Conservation (phyloP, 495 filamentous ascomycete species). For the Aspergillus nidulans region DNA sequence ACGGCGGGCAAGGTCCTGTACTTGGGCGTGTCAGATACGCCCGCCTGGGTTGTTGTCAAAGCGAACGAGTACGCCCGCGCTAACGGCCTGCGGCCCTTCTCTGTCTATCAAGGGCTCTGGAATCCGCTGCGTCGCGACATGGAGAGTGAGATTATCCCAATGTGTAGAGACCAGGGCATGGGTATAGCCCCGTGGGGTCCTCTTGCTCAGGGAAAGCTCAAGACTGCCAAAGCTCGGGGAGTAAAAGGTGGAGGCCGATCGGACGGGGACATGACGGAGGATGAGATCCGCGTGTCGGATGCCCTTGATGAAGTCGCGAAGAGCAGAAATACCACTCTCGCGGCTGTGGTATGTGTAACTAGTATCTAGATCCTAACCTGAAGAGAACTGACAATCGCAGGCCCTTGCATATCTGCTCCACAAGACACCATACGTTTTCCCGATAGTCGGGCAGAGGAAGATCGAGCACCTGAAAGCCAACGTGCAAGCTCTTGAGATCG, state of each 20-base stretch:
- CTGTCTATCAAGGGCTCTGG: slow-evolving; percentile 64
- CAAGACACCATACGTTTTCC: slow-evolving; percentile 73
- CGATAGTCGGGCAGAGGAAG: slow-evolving; percentile 65
- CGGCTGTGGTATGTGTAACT: slow-evolving; percentile 13
- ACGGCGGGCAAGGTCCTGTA: slow-evolving; percentile 58
- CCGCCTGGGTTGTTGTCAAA: slow-evolving; percentile 59
- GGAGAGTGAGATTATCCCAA: slow-evolving; percentile 55
- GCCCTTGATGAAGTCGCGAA: slow-evolving; percentile 11
- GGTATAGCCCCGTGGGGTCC: slow-evolving; percentile 51
- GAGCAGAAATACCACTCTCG: slow-evolving; percentile 7
- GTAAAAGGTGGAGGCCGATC: not conserved
- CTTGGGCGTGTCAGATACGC: slow-evolving; percentile 58
- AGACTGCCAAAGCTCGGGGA: slow-evolving; percentile 31
- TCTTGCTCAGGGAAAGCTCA: slow-evolving; percentile 50
- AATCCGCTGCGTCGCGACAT: slow-evolving; percentile 49
- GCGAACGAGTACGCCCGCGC: slow-evolving; percentile 58
- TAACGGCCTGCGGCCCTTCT: slow-evolving; percentile 58
- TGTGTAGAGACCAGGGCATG: slow-evolving; percentile 55
- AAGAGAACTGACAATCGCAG: not conserved
- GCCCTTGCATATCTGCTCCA: slow-evolving; percentile 71
- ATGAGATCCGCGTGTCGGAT: slow-evolving; percentile 13
- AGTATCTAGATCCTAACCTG: not conserved
- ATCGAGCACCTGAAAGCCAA: slow-evolving; percentile 62
- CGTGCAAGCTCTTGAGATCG: slow-evolving; percentile 53
- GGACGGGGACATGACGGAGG: slow-evolving; percentile 5